phyloP scores from a whole-genome alignment of 176 grass and related monocot genomes.

The Triticum urartu region DNA sequence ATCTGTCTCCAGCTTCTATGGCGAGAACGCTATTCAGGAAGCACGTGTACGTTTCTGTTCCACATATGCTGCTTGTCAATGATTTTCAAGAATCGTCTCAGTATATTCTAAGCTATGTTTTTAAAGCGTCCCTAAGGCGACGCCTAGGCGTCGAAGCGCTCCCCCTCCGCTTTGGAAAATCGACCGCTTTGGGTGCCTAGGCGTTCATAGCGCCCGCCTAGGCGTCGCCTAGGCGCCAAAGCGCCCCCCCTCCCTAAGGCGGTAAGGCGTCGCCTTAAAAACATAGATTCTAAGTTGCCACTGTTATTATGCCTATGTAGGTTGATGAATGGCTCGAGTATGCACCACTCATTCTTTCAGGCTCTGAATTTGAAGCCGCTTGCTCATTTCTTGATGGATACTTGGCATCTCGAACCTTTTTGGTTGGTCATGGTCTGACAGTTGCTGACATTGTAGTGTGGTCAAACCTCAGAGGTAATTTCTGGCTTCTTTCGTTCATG shows the following conservation, averaged over 20 bases:
- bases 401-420: constrained; percentile 54
- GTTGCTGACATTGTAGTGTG: constrained; percentile 69
- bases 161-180: too few species aligned
- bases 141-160: too few species aligned
- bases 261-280: too few species aligned
- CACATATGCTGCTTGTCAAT: background rate
- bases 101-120: background rate
- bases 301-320: constrained; percentile 34
- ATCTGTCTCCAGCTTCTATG: constrained; percentile 57
- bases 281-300: constrained; percentile 9
- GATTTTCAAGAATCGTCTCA: background rate
- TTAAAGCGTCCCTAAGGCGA: too few species aligned
- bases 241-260: too few species aligned
- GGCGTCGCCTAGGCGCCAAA: too few species aligned
- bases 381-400: constrained; percentile 66
- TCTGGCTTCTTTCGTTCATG: background rate
- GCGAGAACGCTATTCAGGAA: constrained; percentile 51
- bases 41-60: constrained; percentile 49
- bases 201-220: too few species aligned
- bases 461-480: constrained; percentile 75
- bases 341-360: constrained; percentile 51
- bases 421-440: constrained; percentile 67
- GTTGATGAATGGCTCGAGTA: constrained; percentile 87
- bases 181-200: too few species aligned
- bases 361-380: constrained; percentile 67